Base-by-base conservation (phyloP, 495 filamentous ascomycete species). In the Hyaloscypha hepaticicola region DNA sequence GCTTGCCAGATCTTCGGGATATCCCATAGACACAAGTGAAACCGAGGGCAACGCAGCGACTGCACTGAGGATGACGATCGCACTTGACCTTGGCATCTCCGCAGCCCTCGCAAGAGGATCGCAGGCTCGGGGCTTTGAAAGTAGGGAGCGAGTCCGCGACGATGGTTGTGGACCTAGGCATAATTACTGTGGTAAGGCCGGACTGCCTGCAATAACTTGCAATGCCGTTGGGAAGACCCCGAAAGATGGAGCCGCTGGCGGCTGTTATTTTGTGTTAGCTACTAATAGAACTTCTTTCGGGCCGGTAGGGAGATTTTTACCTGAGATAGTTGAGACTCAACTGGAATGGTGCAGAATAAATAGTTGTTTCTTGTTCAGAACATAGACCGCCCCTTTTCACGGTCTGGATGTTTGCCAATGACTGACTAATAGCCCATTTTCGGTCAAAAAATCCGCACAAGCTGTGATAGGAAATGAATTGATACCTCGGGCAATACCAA, bases 21-120 rank as follows among this genome's bases (percentile, higher is more conserved):
- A 71, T 71, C 61, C 77, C 76, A 67, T 78, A 79, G 33, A 77
- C 74, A 65, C 77, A 79, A 63, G 67, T 69, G 51, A 73, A 69
- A 1, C 69, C 72, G 45, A 75, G 55, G 52, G 75, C 72, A 8
- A 63, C 57, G 64, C 77, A 80, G 21, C 77, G 76, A 48, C 69
- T 55, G 61, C 77, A 79, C 5, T 67, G 52, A 0, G 77, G 77
- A 7, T 75, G 76, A 28, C 75, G 77, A 60, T 75, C 70, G 57
- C 76, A 79, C 65, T 72, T 74, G 7, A 79, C 69, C 63, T 79
- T 79, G 1, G 75, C 76, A 6, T 66, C 58, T 14, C 75, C 74
- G 61, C 77, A 79, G 27, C 59, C 69, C 59, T 79, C 77, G 50
- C 77, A 79, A 50, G 72, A 74, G 34, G 74, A 72, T 64, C 76